Percentiles rank a stretch among this genome's conserved stretches.
Evolutionary conservation across 768 basidiomycete species (phyloP).

Genomic region (Phlebiopsis flavidoalba): DNA sequence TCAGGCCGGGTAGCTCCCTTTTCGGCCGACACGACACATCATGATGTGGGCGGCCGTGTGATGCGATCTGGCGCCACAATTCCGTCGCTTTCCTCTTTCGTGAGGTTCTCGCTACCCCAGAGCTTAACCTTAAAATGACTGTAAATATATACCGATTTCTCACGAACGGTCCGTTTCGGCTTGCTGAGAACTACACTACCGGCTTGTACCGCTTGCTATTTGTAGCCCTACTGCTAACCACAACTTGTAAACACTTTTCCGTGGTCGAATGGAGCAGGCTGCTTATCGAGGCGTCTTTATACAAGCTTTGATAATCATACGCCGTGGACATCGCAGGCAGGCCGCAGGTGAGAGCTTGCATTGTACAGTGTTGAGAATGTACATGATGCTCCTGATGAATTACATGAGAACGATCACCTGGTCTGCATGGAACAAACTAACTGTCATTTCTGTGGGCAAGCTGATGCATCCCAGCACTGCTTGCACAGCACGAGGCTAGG

Average conservation of each 20-base stretch:
- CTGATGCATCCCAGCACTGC: neutral
- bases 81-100: neutral
- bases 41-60: no score
- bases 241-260: no score
- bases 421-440: neutral
- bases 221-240: no score
- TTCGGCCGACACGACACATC: no score
- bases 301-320: neutral
- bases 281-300: neutral
- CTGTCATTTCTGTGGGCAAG: neutral
- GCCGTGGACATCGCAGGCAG: neutral
- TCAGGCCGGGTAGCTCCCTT: no score
- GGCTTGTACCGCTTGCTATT: no score
- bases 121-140: neutral
- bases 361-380: neutral
- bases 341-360: neutral
- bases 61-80: neutral
- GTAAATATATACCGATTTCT: neutral
- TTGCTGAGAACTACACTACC: no score
- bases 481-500: conserved; percentile 1
- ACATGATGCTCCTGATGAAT: neutral
- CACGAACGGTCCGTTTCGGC: neutral
- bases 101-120: neutral
- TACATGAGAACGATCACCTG: neutral
- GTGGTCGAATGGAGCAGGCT: neutral